Conservation (phyloP, 257 asterid genomes). For the Gentiana macrophylla region DNA sequence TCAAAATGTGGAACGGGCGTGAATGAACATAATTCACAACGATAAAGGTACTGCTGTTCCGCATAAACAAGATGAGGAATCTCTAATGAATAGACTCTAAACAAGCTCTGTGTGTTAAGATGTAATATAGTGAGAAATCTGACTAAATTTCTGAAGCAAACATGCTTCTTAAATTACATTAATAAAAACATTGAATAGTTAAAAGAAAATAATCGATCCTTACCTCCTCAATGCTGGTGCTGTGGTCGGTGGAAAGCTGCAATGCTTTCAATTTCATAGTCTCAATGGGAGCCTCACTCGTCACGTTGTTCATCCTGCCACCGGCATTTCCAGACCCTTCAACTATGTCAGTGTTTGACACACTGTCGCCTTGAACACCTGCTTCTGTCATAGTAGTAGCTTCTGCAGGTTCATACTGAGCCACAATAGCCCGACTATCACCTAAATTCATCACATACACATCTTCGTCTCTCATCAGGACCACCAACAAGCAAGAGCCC, state of each 20-base stretch:
- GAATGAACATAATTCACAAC: too few species aligned
- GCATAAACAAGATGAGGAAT: too few species aligned
- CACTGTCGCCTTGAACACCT: constrained; percentile 27
- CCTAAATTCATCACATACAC: constrained; percentile 97
- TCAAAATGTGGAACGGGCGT: too few species aligned
- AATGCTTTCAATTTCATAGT: constrained; percentile 52
- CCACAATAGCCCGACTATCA: constrained; percentile 95
- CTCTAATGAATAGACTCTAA: too few species aligned
- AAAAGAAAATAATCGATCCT: constrained; percentile 9
- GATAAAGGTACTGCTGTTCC: too few species aligned
- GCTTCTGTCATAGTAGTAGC: constrained; percentile 26
- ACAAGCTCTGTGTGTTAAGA: too few species aligned
- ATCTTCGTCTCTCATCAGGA: constrained; percentile 90
- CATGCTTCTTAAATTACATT: too few species aligned
- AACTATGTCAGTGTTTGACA: constrained; percentile 35
- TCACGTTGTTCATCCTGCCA: constrained; percentile 32
- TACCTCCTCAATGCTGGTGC: constrained; percentile 96
- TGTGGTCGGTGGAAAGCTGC: constrained; percentile 93
- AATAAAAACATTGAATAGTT: neutral
- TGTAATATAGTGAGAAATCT: too few species aligned
- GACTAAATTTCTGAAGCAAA: too few species aligned
- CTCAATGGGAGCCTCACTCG: constrained; percentile 41
- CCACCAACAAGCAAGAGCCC: constrained; percentile 96
- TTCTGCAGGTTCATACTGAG: constrained; percentile 52
- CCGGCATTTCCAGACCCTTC: constrained; percentile 45